phyloP scores from a whole-genome alignment of 441 rosid genomes.

The Capsella rubella region DNA sequence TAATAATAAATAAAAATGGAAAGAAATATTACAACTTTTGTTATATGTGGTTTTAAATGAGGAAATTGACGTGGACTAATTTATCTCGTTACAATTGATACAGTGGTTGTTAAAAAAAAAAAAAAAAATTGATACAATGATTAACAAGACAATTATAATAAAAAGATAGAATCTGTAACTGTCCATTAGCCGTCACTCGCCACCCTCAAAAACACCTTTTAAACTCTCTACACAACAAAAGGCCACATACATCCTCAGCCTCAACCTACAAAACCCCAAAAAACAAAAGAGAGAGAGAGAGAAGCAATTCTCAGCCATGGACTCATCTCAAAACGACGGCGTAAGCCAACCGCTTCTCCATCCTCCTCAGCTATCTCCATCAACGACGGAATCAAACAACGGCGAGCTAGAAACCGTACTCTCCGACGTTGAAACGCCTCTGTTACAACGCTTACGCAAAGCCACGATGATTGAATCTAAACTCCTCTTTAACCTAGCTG shows the following conservation, averaged over 20 bases:
- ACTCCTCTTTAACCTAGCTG: conserved; percentile 64
- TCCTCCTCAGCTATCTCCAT: conserved; percentile 21
- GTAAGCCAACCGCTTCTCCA: conserved; percentile 43
- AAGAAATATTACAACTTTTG: too few relatives aligned
- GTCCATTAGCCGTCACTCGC: conserved; percentile 18
- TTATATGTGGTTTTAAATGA: too few relatives aligned
- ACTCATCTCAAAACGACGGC: conserved; percentile 40
- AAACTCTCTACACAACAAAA: neutral
- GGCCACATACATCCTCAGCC: neutral
- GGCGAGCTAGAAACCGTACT: conserved; percentile 52
- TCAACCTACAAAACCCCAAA: neutral
- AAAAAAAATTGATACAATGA: neutral
- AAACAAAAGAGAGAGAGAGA: neutral
- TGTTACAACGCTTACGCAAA: conserved; percentile 38
- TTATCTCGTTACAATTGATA: too few relatives aligned
- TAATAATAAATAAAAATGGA: too few relatives aligned
- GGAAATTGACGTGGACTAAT: too few relatives aligned
- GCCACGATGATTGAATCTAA: conserved; percentile 59
- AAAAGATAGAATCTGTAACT: neutral
- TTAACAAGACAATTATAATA: neutral
- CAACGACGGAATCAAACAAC: conserved; percentile 43
- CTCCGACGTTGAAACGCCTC: conserved; percentile 44
- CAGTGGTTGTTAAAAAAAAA: neutral
- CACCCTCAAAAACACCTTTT: neutral
- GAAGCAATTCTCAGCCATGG: conserved; percentile 31